phyloP scores from a whole-genome alignment of 2,329 filamentous ascomycete species.

The Fusarium cicatricum region DNA sequence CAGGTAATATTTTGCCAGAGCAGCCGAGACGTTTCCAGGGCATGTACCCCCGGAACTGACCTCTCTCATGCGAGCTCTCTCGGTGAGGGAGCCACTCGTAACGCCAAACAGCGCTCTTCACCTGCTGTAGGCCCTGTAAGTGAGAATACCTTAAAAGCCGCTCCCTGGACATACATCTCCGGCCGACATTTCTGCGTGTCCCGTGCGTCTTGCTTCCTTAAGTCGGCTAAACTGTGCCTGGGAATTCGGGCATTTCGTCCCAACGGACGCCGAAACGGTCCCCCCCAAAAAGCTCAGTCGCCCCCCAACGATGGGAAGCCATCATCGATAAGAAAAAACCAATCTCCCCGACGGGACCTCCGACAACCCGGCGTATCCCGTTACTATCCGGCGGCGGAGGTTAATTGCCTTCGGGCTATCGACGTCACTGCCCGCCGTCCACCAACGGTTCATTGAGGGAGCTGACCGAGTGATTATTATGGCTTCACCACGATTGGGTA shows the following conservation, averaged over 20 bases:
- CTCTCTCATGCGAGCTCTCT: not conserved
- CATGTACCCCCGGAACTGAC: conserved; percentile 16
- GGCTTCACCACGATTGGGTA: conserved; percentile 1
- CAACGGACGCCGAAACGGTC: conserved; percentile 29
- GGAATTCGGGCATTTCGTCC: conserved; percentile 26
- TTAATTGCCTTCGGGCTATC: conserved; percentile 25
- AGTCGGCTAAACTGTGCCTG: conserved; percentile 27
- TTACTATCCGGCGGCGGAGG: conserved; percentile 34
- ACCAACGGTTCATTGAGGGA: conserved; percentile 9
- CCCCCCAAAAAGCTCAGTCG: conserved; percentile 18
- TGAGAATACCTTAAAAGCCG: not conserved
- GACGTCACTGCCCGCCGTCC: conserved; percentile 32
- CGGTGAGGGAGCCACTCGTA: conserved; percentile 15
- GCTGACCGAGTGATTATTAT: conserved; percentile 9
- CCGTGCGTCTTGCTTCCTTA: conserved; percentile 6
- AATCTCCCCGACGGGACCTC: not conserved
- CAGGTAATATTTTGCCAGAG: conserved; percentile 38
- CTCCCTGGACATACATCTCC: conserved; percentile 40
- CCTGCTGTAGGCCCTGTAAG: conserved; percentile 13
- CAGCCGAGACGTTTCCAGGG: conserved; percentile 17
- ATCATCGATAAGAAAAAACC: not conserved
- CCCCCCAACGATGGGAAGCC: conserved; percentile 22
- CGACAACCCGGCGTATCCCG: conserved; percentile 35
- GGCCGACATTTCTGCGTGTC: conserved; percentile 9
- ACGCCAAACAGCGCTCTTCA: conserved; percentile 14